Conservation (phyloP, 2,329 filamentous ascomycete genomes). For the Talaromyces verruculosus region DNA sequence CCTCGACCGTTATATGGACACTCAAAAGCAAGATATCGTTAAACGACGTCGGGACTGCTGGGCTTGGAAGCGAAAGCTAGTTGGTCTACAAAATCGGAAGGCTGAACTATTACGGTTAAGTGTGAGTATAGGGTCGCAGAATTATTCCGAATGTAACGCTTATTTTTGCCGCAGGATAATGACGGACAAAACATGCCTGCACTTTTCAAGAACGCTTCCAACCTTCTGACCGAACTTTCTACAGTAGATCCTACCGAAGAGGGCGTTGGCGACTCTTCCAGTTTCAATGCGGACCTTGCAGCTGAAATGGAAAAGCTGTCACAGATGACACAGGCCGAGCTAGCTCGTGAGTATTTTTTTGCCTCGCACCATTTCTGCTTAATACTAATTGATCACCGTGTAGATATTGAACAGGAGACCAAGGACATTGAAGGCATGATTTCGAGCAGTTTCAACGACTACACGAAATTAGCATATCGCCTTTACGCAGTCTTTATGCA, state of each 20-base stretch:
- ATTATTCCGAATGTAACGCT: background rate
- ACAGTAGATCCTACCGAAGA: constrained; percentile 32
- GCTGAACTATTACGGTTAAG: constrained; percentile 43
- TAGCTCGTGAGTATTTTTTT: constrained; percentile 40
- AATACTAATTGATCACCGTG: constrained; percentile 8
- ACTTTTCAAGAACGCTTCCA: constrained; percentile 38
- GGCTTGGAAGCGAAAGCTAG: constrained; percentile 68
- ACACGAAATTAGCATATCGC: constrained; percentile 69
- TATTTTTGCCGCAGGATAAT: constrained; percentile 19
- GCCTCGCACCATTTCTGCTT: background rate
- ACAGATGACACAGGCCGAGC: constrained; percentile 47
- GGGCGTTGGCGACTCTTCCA: constrained; percentile 39
- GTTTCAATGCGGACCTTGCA: constrained; percentile 45
- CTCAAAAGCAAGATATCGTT: constrained; percentile 61
- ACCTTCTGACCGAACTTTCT: constrained; percentile 47
- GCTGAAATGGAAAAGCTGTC: constrained; percentile 49
- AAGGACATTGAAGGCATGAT: constrained; percentile 51
- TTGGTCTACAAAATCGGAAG: constrained; percentile 52
- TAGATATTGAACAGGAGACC: constrained; percentile 49
- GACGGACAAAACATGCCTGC: constrained; percentile 33
- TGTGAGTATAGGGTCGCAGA: constrained; percentile 26
- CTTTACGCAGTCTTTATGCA: constrained; percentile 94
- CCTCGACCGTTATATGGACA: constrained; percentile 80
- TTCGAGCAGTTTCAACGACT: constrained; percentile 61
- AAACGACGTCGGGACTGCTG: constrained; percentile 68